Evolutionary conservation across 108 stramenopile species (phyloP), one percentile per base, ranked within the genome.

Genomic region (Cyclotella sp.): DNA sequence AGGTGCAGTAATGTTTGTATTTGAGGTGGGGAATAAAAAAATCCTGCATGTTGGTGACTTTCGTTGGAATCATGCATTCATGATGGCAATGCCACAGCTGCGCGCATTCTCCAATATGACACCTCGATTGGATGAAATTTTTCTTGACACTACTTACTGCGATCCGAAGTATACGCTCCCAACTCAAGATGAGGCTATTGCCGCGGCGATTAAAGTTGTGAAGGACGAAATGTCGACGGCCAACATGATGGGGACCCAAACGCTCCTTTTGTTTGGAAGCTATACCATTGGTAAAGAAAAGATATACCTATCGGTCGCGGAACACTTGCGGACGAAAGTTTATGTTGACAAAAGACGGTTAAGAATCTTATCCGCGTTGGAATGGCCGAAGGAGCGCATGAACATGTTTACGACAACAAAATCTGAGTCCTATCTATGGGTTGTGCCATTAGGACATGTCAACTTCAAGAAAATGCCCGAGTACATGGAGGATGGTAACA

Each of bases 221-320:
- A 68, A 75, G 60, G 73, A 85, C 40, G 89, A 93, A 68, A 64
- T 84, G 60, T 61, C 77, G 26, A 83, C 63, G 14, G 61, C 68
- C 0, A 83, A 80, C 39, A 72, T 70, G 42, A 82, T 75, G 67
- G 42, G 46, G 47, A 86, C 78, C 43, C 61, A 81, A 53, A 87
- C 90, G 5, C 81, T 98, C 0, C 86, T 96, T 61, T 65, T 97
- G n/a, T 96, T 98, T 69, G 97, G 97, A 9, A 88, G 92, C 15
- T 98, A 98, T 72, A 95, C 94, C 0, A 97, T 98, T 42, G 97
- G 97, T 22, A 98, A 98, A 74, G 97, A 98, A 68, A 82, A 81
- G 53, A 93, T 97, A n/a, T 95, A 91, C 60, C 60, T 95, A 34
- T 85, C 93, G 11, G 94, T 97, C 27, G 97, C 97, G 1, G 78